Percentiles rank a stretch among this genome's conserved stretches.
These are phyloP conservation scores for Pistacia integerrima DNA, from an alignment of 345 rosid genomes.

Conservation along the genomic window DNA sequence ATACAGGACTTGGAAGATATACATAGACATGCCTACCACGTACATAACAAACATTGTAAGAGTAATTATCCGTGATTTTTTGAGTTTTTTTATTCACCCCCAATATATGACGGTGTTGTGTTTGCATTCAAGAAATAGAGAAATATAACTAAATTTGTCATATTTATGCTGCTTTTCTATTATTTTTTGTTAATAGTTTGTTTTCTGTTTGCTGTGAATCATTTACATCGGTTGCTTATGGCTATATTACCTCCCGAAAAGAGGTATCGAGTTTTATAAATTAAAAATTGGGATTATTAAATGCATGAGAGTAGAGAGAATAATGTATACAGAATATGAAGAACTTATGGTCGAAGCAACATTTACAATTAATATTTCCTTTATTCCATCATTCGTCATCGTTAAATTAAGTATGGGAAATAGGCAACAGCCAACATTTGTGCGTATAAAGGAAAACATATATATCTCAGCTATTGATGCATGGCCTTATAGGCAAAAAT, in stretches of 20 bases:
- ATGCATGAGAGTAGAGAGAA: background rate
- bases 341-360: too few species aligned
- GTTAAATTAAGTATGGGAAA: background rate
- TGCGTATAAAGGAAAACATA: too few species aligned
- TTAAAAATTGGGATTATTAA: background rate
- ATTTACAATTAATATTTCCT: background rate
- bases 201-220: background rate
- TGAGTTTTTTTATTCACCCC: background rate
- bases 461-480: background rate
- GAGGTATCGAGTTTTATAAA: background rate
- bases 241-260: background rate
- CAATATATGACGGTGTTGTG: background rate
- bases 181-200: background rate
- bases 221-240: background rate
- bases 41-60: background rate
- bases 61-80: background rate
- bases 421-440: background rate
- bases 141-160: background rate
- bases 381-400: background rate
- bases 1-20: background rate
- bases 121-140: background rate
- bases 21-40: background rate
- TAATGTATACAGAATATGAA: background rate
- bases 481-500: background rate
- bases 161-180: background rate